Base-by-base conservation (phyloP, 1,139 yeast genomes). In the Saccharomyces hybrid region DNA sequence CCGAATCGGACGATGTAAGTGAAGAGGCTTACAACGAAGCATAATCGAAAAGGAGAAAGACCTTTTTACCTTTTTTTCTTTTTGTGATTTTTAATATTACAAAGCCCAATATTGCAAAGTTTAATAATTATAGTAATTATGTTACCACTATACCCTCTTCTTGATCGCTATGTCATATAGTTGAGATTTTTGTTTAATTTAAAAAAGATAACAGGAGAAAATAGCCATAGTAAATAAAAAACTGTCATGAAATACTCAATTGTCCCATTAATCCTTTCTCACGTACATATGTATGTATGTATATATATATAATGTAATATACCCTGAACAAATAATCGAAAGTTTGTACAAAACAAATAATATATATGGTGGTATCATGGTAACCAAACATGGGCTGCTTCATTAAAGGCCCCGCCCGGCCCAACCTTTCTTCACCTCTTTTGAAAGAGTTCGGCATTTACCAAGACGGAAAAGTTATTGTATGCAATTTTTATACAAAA, bases 1-100 rank as follows among this genome's bases (percentile, higher is more conserved):
- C 79, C 52, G 77, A 71, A 59, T 59, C 65, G 50, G 72, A 61
- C 51, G 59, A 55, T 41, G 60, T 67, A 52, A 61, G 61, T 14
- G 65, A 61, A 31, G 67, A 64, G 51, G 57, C 66, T 44, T 63
- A 64, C 56, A 53, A 60, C 49, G 67, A 64, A 52, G 54, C 57
- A 41, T 59, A 38, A 55, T 9, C 20, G 16, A 11, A 42, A 46
- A 14, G 8, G 13, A 6, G 3, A 25, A 27, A 16, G 2, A 13
- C 5, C 23, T 20, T 20, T 20, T 20, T 20, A 14, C 31, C 5
- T 11, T 46, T 25, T 46, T 9, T 13, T 11, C 11, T 25, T 11
- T 27, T 26, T 14, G 29, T 26, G 31, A 25, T 46, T 46, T 46
- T 46, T 25, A 46, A 26, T 46, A 14, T 7, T 46, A 44, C 23